A percentile compares a stretch with the other conserved stretches of the same genome.
These are phyloP conservation scores for Ogataea philodendri DNA, from an alignment of 805 yeast genomes.

Conservation along the genomic window DNA sequence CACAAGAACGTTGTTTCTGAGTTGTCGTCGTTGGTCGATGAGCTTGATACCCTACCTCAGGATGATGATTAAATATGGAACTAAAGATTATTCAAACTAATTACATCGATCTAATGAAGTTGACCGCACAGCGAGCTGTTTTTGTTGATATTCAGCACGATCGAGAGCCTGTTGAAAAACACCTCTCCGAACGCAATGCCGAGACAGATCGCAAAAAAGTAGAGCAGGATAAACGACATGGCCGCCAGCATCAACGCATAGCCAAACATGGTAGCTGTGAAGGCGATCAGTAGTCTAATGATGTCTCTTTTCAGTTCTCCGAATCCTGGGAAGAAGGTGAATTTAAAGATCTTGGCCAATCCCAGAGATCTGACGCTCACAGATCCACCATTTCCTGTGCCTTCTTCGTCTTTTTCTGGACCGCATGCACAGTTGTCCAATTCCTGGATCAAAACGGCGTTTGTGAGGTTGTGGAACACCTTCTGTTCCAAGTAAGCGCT, in stretches of 20 bases:
- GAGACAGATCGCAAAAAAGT: slow-evolving; percentile 69
- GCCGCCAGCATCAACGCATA: slow-evolving; percentile 77
- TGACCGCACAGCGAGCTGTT: slow-evolving; percentile 32
- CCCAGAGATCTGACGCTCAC: slow-evolving; percentile 10
- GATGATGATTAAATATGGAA: slow-evolving; percentile 38
- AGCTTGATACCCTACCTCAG: slow-evolving; percentile 41
- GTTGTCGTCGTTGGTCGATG: slow-evolving; percentile 44
- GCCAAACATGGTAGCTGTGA: slow-evolving; percentile 62
- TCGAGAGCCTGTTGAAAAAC: slow-evolving; percentile 58
- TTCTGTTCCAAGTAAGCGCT: slow-evolving; percentile 65
- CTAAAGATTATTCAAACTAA: neutral
- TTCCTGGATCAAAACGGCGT: slow-evolving; percentile 31
- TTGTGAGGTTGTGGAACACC: slow-evolving; percentile 49
- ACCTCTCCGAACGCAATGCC: slow-evolving; percentile 73
- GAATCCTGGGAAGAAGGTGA: slow-evolving; percentile 36
- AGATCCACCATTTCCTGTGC: slow-evolving; percentile 14
- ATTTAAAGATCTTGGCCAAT: slow-evolving; percentile 20
- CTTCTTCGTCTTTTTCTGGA: slow-evolving; percentile 26
- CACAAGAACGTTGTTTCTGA: slow-evolving; percentile 51
- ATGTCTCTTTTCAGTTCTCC: slow-evolving; percentile 47
- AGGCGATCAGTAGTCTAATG: slow-evolving; percentile 53
- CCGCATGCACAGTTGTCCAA: slow-evolving; percentile 37
- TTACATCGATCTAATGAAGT: slow-evolving; percentile 22
- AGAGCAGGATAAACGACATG: slow-evolving; percentile 65
- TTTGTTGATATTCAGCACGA: slow-evolving; percentile 38